Evolutionary conservation across 768 basidiomycete species (phyloP).

Genomic region (Panaeolus papilionaceus): DNA sequence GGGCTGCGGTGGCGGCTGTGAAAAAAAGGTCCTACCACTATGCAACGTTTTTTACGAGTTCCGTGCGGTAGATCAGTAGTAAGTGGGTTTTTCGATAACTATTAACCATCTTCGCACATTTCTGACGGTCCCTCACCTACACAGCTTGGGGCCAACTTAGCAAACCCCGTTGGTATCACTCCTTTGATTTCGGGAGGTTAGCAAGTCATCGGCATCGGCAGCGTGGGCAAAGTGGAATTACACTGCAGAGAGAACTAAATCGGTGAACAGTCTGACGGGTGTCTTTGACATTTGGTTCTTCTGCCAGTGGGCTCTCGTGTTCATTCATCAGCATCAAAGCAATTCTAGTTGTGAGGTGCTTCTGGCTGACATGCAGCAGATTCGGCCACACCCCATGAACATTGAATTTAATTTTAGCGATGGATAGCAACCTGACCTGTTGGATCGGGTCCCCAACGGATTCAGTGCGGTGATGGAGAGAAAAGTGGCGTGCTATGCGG

Average conservation of each 20-base stretch:
- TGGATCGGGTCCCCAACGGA: neutral
- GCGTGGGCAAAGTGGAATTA: neutral
- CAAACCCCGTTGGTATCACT: conserved; percentile 1
- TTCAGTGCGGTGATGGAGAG: neutral
- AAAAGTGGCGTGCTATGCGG: neutral
- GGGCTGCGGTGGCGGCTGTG: neutral
- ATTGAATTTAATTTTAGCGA: neutral
- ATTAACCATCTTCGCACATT: neutral
- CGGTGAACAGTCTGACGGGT: neutral
- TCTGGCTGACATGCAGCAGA: neutral
- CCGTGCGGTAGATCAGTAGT: neutral
- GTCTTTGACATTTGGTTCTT: neutral
- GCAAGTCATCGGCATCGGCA: neutral
- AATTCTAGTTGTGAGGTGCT: neutral
- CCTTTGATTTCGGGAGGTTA: conserved; percentile 14
- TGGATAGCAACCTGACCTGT: neutral
- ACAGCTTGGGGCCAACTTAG: conserved; percentile 7
- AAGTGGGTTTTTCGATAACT: neutral
- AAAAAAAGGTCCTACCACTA: neutral
- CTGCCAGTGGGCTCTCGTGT: neutral
- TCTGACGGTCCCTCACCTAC: neutral
- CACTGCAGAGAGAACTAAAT: neutral
- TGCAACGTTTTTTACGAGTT: neutral
- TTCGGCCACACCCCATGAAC: neutral
- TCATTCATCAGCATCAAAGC: neutral